phyloP scores from a whole-genome alignment of 2,329 filamentous ascomycete genomes.

The Aspergillus versicolor region DNA sequence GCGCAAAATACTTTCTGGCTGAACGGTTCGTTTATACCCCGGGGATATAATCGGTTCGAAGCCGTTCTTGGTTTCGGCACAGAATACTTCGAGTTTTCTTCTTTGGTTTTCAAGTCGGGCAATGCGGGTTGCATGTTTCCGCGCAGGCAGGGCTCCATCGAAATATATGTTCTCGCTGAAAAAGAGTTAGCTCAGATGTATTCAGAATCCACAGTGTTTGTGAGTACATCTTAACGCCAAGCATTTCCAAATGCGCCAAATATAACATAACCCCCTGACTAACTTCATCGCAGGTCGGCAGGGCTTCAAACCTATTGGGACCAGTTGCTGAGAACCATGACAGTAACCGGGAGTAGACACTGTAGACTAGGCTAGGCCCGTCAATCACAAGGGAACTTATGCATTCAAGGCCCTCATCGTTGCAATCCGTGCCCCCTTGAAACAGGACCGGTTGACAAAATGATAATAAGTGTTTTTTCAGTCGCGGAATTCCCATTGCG shows the following conservation, averaged over 20 bases:
- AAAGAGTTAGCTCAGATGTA: constrained; percentile 10
- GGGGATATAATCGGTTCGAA: constrained; percentile 20
- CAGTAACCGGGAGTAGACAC: constrained; percentile 63
- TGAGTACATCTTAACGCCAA: constrained; percentile 66
- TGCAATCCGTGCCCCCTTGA: constrained; percentile 1
- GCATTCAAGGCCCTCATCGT: constrained; percentile 9
- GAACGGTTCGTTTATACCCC: constrained; percentile 5
- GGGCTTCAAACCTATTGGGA: constrained; percentile 50
- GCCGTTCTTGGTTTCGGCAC: constrained; percentile 35
- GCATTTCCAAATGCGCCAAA: constrained; percentile 58
- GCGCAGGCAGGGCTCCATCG: constrained; percentile 73
- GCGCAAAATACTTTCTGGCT: constrained; percentile 27
- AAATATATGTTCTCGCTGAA: constrained; percentile 72
- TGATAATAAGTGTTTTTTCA: constrained; percentile 33
- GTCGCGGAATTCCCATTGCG: constrained; percentile 35
- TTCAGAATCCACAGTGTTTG: constrained; percentile 4
- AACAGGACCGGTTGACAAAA: constrained; percentile 29
- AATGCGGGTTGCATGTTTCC: constrained; percentile 64
- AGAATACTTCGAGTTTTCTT: constrained; percentile 54
- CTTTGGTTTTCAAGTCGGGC: constrained; percentile 61
- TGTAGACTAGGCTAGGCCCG: constrained; percentile 75
- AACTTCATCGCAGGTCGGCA: constrained; percentile 64
- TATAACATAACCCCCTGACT: constrained; percentile 60
- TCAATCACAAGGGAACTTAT: constrained; percentile 60
- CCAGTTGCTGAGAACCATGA: constrained; percentile 31